Percentiles rank a stretch among this genome's conserved stretches.
Evolutionary conservation across 2,329 filamentous ascomycete species (phyloP).

Genomic region (Colletotrichum sp.): DNA sequence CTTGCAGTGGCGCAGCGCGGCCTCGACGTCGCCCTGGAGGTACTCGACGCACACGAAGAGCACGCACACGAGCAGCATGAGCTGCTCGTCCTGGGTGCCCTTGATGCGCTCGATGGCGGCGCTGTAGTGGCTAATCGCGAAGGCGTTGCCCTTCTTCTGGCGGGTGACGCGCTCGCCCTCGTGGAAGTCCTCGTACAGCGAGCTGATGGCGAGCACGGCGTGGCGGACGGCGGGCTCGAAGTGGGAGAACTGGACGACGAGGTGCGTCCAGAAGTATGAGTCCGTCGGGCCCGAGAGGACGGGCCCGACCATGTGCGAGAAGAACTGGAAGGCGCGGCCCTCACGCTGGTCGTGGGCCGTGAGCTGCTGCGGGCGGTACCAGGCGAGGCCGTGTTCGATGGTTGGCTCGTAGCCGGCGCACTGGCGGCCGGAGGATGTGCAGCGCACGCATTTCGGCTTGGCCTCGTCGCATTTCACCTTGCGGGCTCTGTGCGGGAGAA

Average conservation of each 20-base stretch:
- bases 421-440: slow-evolving; percentile 57
- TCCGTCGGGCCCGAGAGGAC: slow-evolving; percentile 18
- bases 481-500: slow-evolving; percentile 46
- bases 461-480: slow-evolving; percentile 63
- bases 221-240: slow-evolving; percentile 52
- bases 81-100: slow-evolving; percentile 27
- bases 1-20: slow-evolving; percentile 26
- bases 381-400: slow-evolving; percentile 11
- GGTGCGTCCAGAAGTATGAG: slow-evolving; percentile 45
- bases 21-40: slow-evolving; percentile 51
- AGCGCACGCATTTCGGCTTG: slow-evolving; percentile 58
- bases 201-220: slow-evolving; percentile 54
- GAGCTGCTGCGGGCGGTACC: slow-evolving; percentile 19
- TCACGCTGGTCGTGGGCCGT: slow-evolving; percentile 24
- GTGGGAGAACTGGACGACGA: slow-evolving; percentile 51
- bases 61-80: slow-evolving; percentile 49
- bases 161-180: slow-evolving; percentile 11
- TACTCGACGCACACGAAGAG: slow-evolving; percentile 61
- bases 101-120: slow-evolving; percentile 29
- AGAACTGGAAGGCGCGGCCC: slow-evolving; percentile 19
- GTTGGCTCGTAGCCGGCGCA: slow-evolving; percentile 14
- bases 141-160: slow-evolving; percentile 10
- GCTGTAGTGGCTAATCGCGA: slow-evolving; percentile 29
- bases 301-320: slow-evolving; percentile 14
- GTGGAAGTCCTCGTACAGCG: slow-evolving; percentile 42